A percentile compares a stretch with the other conserved stretches of the same genome.
Evolutionary conservation across 2,329 filamentous ascomycete genomes (phyloP).

Genomic region (Scytalidium lignicola): DNA sequence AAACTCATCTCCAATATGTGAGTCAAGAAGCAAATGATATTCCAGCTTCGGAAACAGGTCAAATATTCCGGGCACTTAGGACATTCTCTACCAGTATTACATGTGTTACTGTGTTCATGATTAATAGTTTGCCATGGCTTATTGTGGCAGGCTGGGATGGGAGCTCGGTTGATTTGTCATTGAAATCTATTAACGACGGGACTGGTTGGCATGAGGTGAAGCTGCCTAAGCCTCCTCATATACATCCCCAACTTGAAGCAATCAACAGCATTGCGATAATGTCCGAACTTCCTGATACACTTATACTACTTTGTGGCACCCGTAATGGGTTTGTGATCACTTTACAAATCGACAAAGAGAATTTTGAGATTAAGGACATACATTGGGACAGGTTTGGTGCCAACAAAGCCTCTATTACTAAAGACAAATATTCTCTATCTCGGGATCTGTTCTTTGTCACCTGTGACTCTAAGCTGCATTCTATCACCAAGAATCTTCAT

Average conservation of each 20-base stretch:
- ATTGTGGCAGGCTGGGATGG: constrained; percentile 15
- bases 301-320: constrained; percentile 24
- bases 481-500: constrained; percentile 6
- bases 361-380: constrained; percentile 8
- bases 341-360: constrained; percentile 11
- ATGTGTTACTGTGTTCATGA: constrained; percentile 10
- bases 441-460: constrained; percentile 36
- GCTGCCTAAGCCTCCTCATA: constrained; percentile 5
- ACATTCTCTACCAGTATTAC: constrained; percentile 13
- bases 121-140: constrained; percentile 8
- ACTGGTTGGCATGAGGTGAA: constrained; percentile 4
- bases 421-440: constrained; percentile 13
- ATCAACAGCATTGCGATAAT: constrained; percentile 21
- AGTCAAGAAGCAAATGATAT: neutral
- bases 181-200: constrained; percentile 11
- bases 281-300: neutral
- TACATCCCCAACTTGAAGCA: constrained; percentile 11
- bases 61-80: constrained; percentile 10
- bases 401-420: constrained; percentile 19
- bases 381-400: constrained; percentile 20
- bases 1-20: neutral
- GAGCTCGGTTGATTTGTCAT: constrained; percentile 11
- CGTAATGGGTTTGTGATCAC: constrained; percentile 23
- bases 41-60: neutral
- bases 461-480: constrained; percentile 41